A percentile compares a stretch with the other conserved stretches of the same genome.
Conservation (phyloP, 1,139 yeast genomes). For the Pneumocystis carinii region DNA sequence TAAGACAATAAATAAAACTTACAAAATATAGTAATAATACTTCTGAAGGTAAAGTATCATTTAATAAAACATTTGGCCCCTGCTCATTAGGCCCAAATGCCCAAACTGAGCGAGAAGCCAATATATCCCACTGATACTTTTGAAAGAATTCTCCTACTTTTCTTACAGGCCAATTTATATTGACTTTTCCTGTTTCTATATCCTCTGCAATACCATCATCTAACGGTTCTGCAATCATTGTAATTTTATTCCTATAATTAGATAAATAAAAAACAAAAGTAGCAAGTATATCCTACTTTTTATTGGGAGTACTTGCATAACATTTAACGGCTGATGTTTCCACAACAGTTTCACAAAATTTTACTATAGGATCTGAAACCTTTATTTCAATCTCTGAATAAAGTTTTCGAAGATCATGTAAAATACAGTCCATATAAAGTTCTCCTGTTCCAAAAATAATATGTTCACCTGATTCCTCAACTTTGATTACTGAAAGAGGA, state of each 20-base stretch:
- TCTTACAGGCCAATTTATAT: slow-evolving; percentile 26
- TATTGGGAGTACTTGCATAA: slow-evolving; percentile 41
- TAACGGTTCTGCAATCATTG: slow-evolving; percentile 69
- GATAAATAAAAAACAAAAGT: neutral
- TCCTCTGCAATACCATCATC: slow-evolving; percentile 41
- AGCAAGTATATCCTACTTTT: slow-evolving; percentile 18
- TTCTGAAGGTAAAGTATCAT: slow-evolving; percentile 65
- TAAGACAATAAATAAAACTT: neutral
- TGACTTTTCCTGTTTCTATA: slow-evolving; percentile 38
- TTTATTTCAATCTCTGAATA: slow-evolving; percentile 56
- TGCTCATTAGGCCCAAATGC: slow-evolving; percentile 50
- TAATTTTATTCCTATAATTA: slow-evolving; percentile 31
- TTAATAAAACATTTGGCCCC: slow-evolving; percentile 47
- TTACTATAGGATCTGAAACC: slow-evolving; percentile 72
- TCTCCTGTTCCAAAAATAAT: slow-evolving; percentile 76
- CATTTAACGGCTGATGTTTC: slow-evolving; percentile 57
- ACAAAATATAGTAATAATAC: slow-evolving; percentile 16
- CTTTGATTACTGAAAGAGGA: slow-evolving; percentile 48
- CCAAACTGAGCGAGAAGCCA: slow-evolving; percentile 77
- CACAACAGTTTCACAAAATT: slow-evolving; percentile 62
- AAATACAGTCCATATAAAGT: slow-evolving; percentile 64
- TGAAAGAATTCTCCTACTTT: slow-evolving; percentile 40
- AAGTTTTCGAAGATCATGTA: slow-evolving; percentile 57
- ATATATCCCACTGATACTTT: slow-evolving; percentile 63
- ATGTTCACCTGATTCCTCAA: slow-evolving; percentile 84